phyloP scores from a whole-genome alignment of 2,329 filamentous ascomycete species.

The Cadophora malorum region DNA sequence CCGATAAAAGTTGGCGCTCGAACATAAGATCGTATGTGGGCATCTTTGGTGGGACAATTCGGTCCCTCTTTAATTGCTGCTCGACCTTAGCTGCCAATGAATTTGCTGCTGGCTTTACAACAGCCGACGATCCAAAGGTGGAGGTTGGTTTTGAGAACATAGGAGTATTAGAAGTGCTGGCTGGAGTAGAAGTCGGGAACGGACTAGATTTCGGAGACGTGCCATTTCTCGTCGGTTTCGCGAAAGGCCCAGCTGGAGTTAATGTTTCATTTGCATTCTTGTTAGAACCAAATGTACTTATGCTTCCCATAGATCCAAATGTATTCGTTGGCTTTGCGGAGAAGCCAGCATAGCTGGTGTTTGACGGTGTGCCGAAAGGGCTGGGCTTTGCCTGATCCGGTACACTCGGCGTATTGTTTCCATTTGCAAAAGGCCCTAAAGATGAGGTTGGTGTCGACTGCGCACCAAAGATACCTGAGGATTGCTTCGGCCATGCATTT shows the following conservation, averaged over 20 bases:
- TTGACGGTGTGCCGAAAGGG: slow-evolving; percentile 19
- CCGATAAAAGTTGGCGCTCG: slow-evolving; percentile 44
- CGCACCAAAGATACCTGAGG: neutral
- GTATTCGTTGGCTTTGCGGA: slow-evolving; percentile 1
- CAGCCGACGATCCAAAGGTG: neutral
- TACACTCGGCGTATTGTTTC: neutral
- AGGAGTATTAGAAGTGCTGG: neutral
- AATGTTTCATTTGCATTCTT: slow-evolving; percentile 11
- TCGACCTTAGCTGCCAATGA: slow-evolving; percentile 25
- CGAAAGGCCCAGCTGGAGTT: neutral
- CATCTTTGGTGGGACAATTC: slow-evolving; percentile 60
- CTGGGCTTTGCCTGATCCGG: slow-evolving; percentile 1
- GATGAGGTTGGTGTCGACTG: slow-evolving; percentile 17
- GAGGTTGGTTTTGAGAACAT: neutral
- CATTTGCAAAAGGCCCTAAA: neutral
- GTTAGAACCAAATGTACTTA: slow-evolving; percentile 2
- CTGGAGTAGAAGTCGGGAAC: neutral
- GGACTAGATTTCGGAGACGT: neutral
- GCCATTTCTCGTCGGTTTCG: neutral
- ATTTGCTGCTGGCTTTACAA: slow-evolving; percentile 14
- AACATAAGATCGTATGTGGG: slow-evolving; percentile 44
- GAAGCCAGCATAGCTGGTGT: slow-evolving; percentile 24
- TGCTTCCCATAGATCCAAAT: neutral
- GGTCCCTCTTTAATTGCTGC: slow-evolving; percentile 19
- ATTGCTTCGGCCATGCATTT: slow-evolving; percentile 15